Evolutionary conservation across 495 filamentous ascomycete genomes (phyloP).

Genomic region (Tuber aestivum): DNA sequence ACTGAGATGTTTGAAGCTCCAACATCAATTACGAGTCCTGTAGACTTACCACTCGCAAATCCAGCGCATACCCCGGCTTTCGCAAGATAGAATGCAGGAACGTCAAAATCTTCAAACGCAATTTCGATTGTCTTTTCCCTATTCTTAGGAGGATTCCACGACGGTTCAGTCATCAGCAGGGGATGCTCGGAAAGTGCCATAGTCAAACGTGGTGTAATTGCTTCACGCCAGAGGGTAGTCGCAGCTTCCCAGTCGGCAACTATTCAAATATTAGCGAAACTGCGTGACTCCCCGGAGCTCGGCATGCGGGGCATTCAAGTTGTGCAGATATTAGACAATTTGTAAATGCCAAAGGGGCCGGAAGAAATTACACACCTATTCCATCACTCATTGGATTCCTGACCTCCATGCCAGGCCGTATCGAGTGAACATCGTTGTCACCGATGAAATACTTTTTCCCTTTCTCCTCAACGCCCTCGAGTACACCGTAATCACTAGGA

Average conservation of each 20-base stretch:
- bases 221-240: conserved; percentile 81
- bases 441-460: conserved; percentile 65
- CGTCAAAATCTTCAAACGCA: conserved; percentile 91
- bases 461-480: conserved; percentile 52
- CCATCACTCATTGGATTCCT: conserved; percentile 89
- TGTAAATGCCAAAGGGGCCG: not conserved
- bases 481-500: conserved; percentile 71
- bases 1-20: conserved; percentile 87
- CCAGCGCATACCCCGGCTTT: conserved; percentile 51
- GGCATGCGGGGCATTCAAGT: not conserved
- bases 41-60: conserved; percentile 86
- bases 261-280: conserved; percentile 7
- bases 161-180: conserved; percentile 86
- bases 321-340: not conserved
- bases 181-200: conserved; percentile 82
- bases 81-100: conserved; percentile 85
- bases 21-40: conserved; percentile 83
- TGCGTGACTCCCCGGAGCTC: not conserved
- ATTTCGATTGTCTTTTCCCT: conserved; percentile 90
- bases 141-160: conserved; percentile 81
- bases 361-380: conserved; percentile 43
- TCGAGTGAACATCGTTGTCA: conserved; percentile 76
- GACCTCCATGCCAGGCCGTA: conserved; percentile 68
- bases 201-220: conserved; percentile 71
- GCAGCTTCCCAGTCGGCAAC: conserved; percentile 97